Base-by-base conservation (phyloP, 495 filamentous ascomycete genomes). In the Tuber melanosporum region DNA sequence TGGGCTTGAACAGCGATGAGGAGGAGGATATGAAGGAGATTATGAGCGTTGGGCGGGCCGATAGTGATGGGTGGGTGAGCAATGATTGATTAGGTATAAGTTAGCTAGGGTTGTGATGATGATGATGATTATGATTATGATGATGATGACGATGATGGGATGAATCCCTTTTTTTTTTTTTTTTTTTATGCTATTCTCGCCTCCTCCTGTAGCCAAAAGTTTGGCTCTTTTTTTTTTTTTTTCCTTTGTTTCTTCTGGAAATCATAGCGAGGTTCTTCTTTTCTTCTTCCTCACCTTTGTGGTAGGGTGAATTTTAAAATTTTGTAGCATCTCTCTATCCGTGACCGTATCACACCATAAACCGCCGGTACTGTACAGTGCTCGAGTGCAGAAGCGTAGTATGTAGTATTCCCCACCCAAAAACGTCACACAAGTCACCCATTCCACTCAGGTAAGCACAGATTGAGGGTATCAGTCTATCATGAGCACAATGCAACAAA, bases 1-100 rank as follows among this genome's bases (percentile, higher is more conserved):
- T 98, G 66, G 94, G 93, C 2, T 84, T 98, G 80, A 90, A 89
- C 20, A 93, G 91, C 83, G 95, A 98, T 84, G 96, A 98, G 84
- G 85, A 88, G 19, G 95, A 99, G 83, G 95, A 99, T 86, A 91
- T 97, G 86, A 92, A 89, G 87, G 95, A 99, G 87, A 87, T 99
- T 79, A 95, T 93, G 95, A 94, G 93, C 81, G 91, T 99, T 72
- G 95, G 96, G 8, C 94, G 91, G 86, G 91, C 96, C 46, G 95
- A 98, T 84, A 85, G 95, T 69, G 94, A 79, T 70, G 73, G 77
- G 45, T 82, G 80, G 92, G 57, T 88, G 89, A 71, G 88, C 76
- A 81, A 79, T 71, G 82, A 41, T 41, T 41, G 39, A 84, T 74
- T 80, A 79, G 73, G 20, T 19, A 17, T n/a, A 41, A 41, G 39